Evolutionary conservation across 139 green algal species (phyloP).

Genomic region (Chlamydomonas eustigma): DNA sequence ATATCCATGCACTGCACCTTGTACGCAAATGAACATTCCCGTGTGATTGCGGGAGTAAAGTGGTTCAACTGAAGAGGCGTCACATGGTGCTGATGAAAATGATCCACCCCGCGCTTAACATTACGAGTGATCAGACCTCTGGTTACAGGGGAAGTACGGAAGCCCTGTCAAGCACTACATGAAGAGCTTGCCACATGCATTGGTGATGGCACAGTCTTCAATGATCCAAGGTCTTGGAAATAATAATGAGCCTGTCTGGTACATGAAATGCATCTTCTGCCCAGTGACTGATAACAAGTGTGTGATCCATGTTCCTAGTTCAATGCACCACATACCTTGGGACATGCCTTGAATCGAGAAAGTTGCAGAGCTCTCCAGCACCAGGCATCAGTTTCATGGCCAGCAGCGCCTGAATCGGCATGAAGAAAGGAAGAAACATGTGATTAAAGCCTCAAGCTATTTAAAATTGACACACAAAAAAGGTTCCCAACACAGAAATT

Average conservation of each 20-base stretch:
- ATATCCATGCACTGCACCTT: too few relatives aligned
- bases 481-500: too few relatives aligned
- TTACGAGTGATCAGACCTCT: slow-evolving; percentile 72
- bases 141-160: slow-evolving; percentile 2
- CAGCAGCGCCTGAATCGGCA: slow-evolving; percentile 55
- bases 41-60: slow-evolving; percentile 64
- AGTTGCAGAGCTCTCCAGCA: slow-evolving; percentile 51
- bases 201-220: too few relatives aligned
- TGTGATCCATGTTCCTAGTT: not conserved
- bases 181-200: too few relatives aligned
- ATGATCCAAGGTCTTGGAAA: too few relatives aligned
- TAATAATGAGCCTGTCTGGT: too few relatives aligned
- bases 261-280: too few relatives aligned
- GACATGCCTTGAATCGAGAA: slow-evolving; percentile 50
- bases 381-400: slow-evolving; percentile 80
- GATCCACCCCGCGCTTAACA: slow-evolving; percentile 36
- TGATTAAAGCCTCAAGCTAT: too few relatives aligned
- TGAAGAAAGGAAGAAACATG: too few relatives aligned
- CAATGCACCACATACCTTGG: slow-evolving; percentile 24
- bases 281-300: too few relatives aligned
- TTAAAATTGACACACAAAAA: too few relatives aligned
- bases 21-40: slow-evolving; percentile 64
- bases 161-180: not conserved
- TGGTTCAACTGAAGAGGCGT: slow-evolving; percentile 25
- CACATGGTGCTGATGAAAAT: slow-evolving; percentile 58